These are phyloP conservation scores for Aspergillus novofumigatus DNA, from an alignment of 2,329 filamentous ascomycete species.

Conservation along the genomic window DNA sequence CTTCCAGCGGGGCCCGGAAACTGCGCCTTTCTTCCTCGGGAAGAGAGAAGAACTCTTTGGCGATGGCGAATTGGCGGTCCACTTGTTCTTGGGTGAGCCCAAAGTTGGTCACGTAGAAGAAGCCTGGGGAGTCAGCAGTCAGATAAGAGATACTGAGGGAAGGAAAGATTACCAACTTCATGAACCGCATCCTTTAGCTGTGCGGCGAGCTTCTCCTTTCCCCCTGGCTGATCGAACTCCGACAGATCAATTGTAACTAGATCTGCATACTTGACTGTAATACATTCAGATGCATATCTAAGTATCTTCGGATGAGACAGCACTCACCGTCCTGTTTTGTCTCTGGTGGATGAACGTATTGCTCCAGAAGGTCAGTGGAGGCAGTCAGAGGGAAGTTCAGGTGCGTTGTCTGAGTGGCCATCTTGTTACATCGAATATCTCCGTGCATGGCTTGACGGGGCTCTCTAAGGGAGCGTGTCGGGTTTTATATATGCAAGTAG, in stretches of 20 bases:
- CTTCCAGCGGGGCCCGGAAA: slow-evolving; percentile 48
- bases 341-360: slow-evolving; percentile 9
- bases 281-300: too few species aligned
- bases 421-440: not conserved
- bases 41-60: slow-evolving; percentile 53
- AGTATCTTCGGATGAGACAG: not conserved
- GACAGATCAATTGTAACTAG: slow-evolving; percentile 53
- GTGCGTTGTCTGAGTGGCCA: slow-evolving; percentile 1
- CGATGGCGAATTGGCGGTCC: slow-evolving; percentile 57
- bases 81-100: slow-evolving; percentile 55
- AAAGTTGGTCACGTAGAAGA: slow-evolving; percentile 61
- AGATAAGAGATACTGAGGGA: not conserved
- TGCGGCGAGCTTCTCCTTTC: slow-evolving; percentile 50
- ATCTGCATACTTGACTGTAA: slow-evolving; percentile 36
- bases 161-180: slow-evolving; percentile 27
- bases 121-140: slow-evolving; percentile 33
- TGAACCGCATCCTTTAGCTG: slow-evolving; percentile 53
- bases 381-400: not conserved
- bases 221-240: slow-evolving; percentile 50
- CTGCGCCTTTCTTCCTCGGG: slow-evolving; percentile 54
- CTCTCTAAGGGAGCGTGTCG: too few species aligned
- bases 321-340: slow-evolving; percentile 7
- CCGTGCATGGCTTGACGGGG: too few species aligned
- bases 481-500: too few species aligned
- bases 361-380: slow-evolving; percentile 2